A percentile compares a stretch with the other conserved stretches of the same genome.
Conservation (phyloP, 2,329 filamentous ascomycete species). For the Talaromyces sp. region DNA sequence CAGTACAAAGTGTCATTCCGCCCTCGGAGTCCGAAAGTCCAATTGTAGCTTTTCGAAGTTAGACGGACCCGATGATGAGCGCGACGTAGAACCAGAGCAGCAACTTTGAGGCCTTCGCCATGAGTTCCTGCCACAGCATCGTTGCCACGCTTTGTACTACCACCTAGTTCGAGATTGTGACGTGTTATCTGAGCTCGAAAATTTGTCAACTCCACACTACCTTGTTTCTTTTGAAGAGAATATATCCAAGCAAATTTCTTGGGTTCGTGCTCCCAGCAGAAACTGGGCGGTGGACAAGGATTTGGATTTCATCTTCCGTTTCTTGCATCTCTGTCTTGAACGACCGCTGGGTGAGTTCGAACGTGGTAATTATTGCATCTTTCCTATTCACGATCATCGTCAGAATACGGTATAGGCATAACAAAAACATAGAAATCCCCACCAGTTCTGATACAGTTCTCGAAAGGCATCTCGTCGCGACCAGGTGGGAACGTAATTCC, state of each 20-base stretch:
- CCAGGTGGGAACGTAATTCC: neutral
- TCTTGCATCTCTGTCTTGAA: neutral
- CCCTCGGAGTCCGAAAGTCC: constrained; percentile 4
- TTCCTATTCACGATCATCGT: neutral
- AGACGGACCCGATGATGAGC: neutral
- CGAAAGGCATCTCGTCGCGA: neutral
- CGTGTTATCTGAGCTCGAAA: neutral
- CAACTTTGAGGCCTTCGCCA: constrained; percentile 9
- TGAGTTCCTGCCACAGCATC: neutral
- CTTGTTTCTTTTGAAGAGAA: neutral
- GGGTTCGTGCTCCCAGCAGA: too few relatives aligned
- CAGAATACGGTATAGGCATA: too few relatives aligned
- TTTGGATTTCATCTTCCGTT: neutral
- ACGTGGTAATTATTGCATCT: neutral
- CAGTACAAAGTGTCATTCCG: neutral
- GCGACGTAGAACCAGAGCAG: neutral
- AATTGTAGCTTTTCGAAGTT: neutral
- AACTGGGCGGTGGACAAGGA: neutral
- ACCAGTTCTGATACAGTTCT: constrained; percentile 13
- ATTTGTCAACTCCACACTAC: neutral
- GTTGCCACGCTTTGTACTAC: neutral
- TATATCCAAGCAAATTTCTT: neutral
- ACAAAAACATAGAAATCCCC: too few relatives aligned
- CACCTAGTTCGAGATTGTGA: neutral
- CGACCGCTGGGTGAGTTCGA: neutral